phyloP scores from a whole-genome alignment of 1,139 yeast species.

The Arxiozyma telluris region DNA sequence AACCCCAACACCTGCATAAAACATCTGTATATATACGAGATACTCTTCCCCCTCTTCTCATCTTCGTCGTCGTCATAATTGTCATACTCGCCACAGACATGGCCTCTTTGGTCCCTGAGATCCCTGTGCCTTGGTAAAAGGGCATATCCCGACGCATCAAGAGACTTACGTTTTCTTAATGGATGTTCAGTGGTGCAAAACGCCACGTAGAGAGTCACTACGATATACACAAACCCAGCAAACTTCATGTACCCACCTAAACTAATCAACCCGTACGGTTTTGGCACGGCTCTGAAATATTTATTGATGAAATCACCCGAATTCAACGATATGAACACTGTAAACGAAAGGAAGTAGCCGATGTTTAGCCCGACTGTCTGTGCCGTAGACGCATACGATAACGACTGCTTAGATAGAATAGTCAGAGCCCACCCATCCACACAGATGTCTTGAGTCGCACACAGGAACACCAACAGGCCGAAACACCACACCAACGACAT shows the following conservation, averaged over 20 bases:
- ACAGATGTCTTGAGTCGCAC: slow-evolving; percentile 98
- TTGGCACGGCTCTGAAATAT: slow-evolving; percentile 57
- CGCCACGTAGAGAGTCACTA: slow-evolving; percentile 55
- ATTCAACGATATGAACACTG: slow-evolving; percentile 81
- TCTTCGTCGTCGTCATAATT: slow-evolving; percentile 20
- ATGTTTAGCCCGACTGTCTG: slow-evolving; percentile 91
- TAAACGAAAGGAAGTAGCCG: slow-evolving; percentile 86
- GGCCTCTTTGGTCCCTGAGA: slow-evolving; percentile 6
- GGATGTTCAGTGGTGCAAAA: slow-evolving; percentile 63
- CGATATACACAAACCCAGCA: slow-evolving; percentile 67
- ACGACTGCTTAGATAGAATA: slow-evolving; percentile 62
- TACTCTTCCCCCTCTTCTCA: slow-evolving; percentile 19
- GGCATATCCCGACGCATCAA: background rate
- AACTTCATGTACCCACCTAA: slow-evolving; percentile 66
- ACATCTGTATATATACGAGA: slow-evolving; percentile 52
- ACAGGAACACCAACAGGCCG: slow-evolving; percentile 68
- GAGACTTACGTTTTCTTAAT: background rate
- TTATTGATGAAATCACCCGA: slow-evolving; percentile 90
- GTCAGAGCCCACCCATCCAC: slow-evolving; percentile 99
- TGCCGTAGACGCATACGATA: slow-evolving; percentile 94
- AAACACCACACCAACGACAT: slow-evolving; percentile 40
- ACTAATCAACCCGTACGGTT: slow-evolving; percentile 57
- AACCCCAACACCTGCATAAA: slow-evolving; percentile 72
- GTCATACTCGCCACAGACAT: too few relatives aligned
- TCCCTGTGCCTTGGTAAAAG: background rate